Percentiles rank a stretch among this genome's conserved stretches.
phyloP scores from a whole-genome alignment of 2,329 filamentous ascomycete species.

The Aspergillus tamarii region DNA sequence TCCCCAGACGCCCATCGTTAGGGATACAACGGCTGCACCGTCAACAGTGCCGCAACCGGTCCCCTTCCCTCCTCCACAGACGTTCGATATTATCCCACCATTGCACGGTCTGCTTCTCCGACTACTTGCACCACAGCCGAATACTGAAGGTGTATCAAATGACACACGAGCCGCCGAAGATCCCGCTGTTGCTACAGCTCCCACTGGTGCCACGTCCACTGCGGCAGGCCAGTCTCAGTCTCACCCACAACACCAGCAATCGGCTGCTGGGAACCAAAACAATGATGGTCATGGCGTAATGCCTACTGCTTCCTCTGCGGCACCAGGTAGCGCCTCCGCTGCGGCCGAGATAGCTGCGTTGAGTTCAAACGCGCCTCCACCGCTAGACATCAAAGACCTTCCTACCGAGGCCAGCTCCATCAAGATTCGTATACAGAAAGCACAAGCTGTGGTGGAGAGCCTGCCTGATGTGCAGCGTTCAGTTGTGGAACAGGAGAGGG shows the following conservation, averaged over 20 bases:
- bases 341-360: constrained; percentile 28
- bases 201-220: constrained; percentile 19
- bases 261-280: constrained; percentile 30
- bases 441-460: constrained; percentile 56
- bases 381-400: constrained; percentile 73
- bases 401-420: constrained; percentile 75
- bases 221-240: constrained; percentile 21
- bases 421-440: constrained; percentile 81
- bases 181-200: constrained; percentile 29
- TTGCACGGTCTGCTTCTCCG: constrained; percentile 77
- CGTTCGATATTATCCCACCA: constrained; percentile 83
- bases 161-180: constrained; percentile 27
- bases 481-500: constrained; percentile 48
- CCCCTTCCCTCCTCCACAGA: constrained; percentile 73
- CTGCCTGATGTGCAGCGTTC: constrained; percentile 50
- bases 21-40: constrained; percentile 21
- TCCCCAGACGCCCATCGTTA: constrained; percentile 38
- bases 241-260: constrained; percentile 30
- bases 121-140: constrained; percentile 59
- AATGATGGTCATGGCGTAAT: constrained; percentile 28
- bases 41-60: constrained; percentile 50
- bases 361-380: constrained; percentile 40
- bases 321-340: constrained; percentile 30
- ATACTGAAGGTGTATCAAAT: constrained; percentile 43
- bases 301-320: constrained; percentile 33